A percentile compares a stretch with the other conserved stretches of the same genome.
These are phyloP conservation scores for Phytophthora meadii DNA, from an alignment of 352 stramenopile genomes.

Conservation along the genomic window DNA sequence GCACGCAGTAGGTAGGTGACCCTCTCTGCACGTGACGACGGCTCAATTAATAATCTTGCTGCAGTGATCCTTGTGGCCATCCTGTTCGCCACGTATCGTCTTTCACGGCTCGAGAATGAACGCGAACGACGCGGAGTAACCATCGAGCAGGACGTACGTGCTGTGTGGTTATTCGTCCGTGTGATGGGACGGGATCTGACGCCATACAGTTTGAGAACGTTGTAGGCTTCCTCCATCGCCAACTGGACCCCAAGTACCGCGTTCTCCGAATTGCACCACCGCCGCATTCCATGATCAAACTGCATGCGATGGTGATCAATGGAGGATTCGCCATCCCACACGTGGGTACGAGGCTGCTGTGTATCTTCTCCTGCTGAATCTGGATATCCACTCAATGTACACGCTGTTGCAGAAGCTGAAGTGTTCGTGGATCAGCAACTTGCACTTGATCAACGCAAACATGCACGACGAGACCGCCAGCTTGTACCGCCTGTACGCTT, in stretches of 20 bases:
- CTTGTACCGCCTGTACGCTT: conserved; percentile 35
- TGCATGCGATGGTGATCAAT: conserved; percentile 67
- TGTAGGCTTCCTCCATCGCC: conserved; percentile 45
- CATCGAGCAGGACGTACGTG: conserved; percentile 52
- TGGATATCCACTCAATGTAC: conserved; percentile 1
- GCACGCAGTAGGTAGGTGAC: conserved; percentile 43
- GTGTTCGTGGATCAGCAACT: conserved; percentile 55
- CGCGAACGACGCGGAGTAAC: conserved; percentile 31
- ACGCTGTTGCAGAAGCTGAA: conserved; percentile 49
- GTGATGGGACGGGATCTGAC: conserved; percentile 12
- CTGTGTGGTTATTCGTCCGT: neutral
- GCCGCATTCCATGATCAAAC: conserved; percentile 18
- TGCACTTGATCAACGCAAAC: conserved; percentile 30
- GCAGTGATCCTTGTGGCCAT: conserved; percentile 71
- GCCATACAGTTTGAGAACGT: conserved; percentile 58
- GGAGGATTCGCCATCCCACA: conserved; percentile 51
- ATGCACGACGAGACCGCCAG: conserved; percentile 19
- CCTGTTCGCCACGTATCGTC: conserved; percentile 64
- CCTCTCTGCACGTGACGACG: neutral
- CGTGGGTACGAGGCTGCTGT: conserved; percentile 50
- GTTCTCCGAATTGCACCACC: conserved; percentile 49
- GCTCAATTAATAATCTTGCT: conserved; percentile 1
- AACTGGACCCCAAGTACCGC: conserved; percentile 60
- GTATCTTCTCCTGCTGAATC: neutral
- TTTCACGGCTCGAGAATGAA: conserved; percentile 60